Evolutionary conservation across 768 basidiomycete genomes (phyloP).

Genomic region (Coprinellus aureogranulatus): DNA sequence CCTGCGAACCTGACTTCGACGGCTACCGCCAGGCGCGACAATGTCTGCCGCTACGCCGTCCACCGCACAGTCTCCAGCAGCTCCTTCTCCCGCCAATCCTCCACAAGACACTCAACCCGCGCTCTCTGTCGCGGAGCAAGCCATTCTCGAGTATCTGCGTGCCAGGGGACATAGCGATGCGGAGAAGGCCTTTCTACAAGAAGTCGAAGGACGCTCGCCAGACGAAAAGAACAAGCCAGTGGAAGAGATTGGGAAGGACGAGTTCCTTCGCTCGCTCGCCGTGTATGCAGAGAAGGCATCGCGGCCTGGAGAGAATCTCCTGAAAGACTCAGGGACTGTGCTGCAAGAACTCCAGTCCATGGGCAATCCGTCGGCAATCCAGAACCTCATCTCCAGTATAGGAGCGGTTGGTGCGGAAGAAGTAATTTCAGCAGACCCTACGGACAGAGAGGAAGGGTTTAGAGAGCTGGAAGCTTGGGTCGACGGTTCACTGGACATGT

Average conservation of each 20-base stretch:
- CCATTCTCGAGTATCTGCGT: conserved; percentile 49
- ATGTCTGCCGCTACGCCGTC: conserved; percentile 53
- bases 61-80: conserved; percentile 46
- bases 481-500: conserved; percentile 88
- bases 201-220: conserved; percentile 41
- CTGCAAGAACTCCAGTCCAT: conserved; percentile 66
- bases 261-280: conserved; percentile 56
- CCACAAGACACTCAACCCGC: conserved; percentile 34
- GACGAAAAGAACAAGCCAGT: conserved; percentile 42
- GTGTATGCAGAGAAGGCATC: conserved; percentile 70
- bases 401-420: conserved; percentile 82
- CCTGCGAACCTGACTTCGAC: neutral
- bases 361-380: conserved; percentile 70
- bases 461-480: conserved; percentile 86
- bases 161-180: conserved; percentile 45
- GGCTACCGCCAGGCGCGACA: neutral
- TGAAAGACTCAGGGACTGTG: conserved; percentile 65
- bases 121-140: conserved; percentile 38
- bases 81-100: conserved; percentile 46
- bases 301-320: conserved; percentile 64
- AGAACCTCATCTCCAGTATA: conserved; percentile 73
- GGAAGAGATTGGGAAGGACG: conserved; percentile 44
- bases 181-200: conserved; percentile 48
- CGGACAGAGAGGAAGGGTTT: conserved; percentile 84
- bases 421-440: conserved; percentile 75